phyloP scores from a whole-genome alignment of 202 grass and related monocot species.

The Dendrocalamus latiflorus region DNA sequence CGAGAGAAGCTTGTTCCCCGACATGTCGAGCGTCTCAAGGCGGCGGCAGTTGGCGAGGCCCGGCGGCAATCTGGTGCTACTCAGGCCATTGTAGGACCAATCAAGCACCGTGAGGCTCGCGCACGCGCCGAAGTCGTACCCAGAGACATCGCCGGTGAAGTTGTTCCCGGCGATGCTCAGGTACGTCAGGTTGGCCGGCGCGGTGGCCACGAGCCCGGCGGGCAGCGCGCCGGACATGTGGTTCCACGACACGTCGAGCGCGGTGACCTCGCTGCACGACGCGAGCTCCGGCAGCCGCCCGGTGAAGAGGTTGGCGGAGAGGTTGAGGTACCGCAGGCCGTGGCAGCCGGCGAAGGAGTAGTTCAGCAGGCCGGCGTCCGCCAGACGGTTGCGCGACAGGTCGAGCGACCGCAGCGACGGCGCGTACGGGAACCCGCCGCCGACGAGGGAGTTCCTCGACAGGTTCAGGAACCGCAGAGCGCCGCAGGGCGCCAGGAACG shows the following conservation, averaged over 20 bases:
- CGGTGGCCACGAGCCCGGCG: constrained; percentile 23
- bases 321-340: constrained; percentile 65
- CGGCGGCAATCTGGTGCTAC: constrained; percentile 32
- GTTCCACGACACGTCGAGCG: constrained; percentile 76
- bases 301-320: constrained; percentile 72
- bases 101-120: constrained; percentile 53
- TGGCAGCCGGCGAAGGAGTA: constrained; percentile 70
- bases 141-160: constrained; percentile 65
- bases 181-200: constrained; percentile 40
- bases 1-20: constrained; percentile 58
- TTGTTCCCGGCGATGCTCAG: constrained; percentile 77
- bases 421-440: constrained; percentile 57
- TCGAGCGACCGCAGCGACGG: constrained; percentile 59
- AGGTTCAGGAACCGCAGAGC: constrained; percentile 56
- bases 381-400: constrained; percentile 65
- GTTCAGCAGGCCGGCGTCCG: constrained; percentile 56
- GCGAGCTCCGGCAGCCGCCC: constrained; percentile 45
- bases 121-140: constrained; percentile 59
- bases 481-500: constrained; percentile 61
- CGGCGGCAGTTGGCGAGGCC: constrained; percentile 48
- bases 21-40: constrained; percentile 57
- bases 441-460: constrained; percentile 56
- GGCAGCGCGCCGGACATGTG: constrained; percentile 61
- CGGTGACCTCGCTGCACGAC: constrained; percentile 45
- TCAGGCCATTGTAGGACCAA: constrained; percentile 64